Evolutionary conservation across 2,329 filamentous ascomycete species (phyloP), one percentile per base, ranked within the genome.

Genomic region (Neoascochyta sp.): DNA sequence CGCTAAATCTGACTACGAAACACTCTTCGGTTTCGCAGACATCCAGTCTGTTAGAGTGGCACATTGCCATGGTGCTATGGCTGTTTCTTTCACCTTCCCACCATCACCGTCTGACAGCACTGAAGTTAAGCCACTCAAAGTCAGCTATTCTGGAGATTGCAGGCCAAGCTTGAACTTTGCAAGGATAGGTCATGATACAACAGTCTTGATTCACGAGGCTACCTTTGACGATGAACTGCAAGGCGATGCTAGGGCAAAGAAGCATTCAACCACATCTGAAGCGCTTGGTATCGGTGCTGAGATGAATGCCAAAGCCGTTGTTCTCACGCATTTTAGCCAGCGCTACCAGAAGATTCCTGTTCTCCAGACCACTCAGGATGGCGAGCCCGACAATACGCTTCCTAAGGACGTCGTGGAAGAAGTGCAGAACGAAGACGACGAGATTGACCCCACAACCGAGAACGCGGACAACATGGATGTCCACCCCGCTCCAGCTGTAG

Each of bases 281-380:
- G 92, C 92, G 1, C 74, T 98, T 3, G 73, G 70, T 24, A 75
- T 96, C 3, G 90, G 83, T 2, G 72, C 75, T 9, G 66, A 70
- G 24, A 98, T 98, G 92, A 64, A 75, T 16, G 92, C 89, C 0
- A 77, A 81, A 43, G 74, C 85, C 10, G 81, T 92, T 10, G 67
- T 98, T 32, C 72, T 98, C 27, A 98, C 92, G 6, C 92, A 98
- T 62, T 98, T 98, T 65, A 89, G 82, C 32, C 92, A 98, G 67
- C 75, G 92, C 6, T 98, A 98, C 62, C 83, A 86, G 51, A 90
- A 90, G 64, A 70, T 78, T 18, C 80, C 75, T 2, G 66, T 72
- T 3, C 61, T 77, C 4, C 69, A 75, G 27, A 50, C 55, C 1
- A 48, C 59, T 8, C 51, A 50, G 9, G 50, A 52, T 12, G 49